These are phyloP conservation scores for Solanum hybrid DNA, from an alignment of 305 asterid genomes.

Conservation along the genomic window DNA sequence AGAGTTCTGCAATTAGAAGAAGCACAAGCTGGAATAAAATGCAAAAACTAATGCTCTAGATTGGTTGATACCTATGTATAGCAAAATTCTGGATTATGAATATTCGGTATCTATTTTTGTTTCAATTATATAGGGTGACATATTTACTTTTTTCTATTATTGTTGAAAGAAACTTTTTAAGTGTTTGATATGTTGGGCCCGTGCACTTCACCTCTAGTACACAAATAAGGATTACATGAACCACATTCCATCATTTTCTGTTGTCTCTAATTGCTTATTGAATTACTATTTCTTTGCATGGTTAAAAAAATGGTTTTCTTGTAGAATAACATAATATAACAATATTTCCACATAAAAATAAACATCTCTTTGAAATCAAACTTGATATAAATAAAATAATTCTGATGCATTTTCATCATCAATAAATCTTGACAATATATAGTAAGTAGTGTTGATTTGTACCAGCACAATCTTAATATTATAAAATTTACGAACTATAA, in stretches of 20 bases:
- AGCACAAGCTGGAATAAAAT: background rate
- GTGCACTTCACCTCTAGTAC: background rate
- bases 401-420: background rate
- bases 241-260: background rate
- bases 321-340: background rate
- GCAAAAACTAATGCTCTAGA: background rate
- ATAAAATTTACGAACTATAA: background rate
- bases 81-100: background rate
- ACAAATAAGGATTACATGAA: background rate
- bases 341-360: background rate
- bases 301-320: too few relatives aligned
- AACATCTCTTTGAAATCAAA: background rate
- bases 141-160: background rate
- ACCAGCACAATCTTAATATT: background rate
- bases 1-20: background rate
- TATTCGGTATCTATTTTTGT: background rate
- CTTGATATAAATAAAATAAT: background rate
- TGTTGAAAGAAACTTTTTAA: too few relatives aligned
- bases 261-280: background rate
- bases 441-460: background rate
- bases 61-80: background rate
- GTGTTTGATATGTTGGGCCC: background rate
- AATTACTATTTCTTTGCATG: background rate
- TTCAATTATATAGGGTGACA: background rate
- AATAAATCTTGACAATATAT: background rate